Percentiles rank a stretch among this genome's conserved stretches.
These are phyloP conservation scores for Purpureocillium takamizusanense DNA, from an alignment of 2,329 filamentous ascomycete genomes.

Conservation along the genomic window DNA sequence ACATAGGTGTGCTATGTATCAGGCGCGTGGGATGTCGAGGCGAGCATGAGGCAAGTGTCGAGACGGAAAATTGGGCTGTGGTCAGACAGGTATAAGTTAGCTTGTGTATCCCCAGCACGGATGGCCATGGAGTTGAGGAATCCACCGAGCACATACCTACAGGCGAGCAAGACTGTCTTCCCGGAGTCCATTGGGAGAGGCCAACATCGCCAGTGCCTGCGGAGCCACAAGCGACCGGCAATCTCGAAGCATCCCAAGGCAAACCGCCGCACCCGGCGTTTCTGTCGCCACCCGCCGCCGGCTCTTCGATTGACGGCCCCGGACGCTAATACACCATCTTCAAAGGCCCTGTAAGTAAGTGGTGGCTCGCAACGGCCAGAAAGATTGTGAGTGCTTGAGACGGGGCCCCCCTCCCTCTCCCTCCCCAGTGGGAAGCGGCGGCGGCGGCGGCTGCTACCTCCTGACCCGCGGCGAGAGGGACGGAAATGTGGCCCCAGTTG, in stretches of 20 bases:
- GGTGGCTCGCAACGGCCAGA: neutral
- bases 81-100: constrained; percentile 30
- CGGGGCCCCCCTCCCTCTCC: no score
- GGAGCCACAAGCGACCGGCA: no score
- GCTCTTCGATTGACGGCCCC: neutral
- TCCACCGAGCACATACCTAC: constrained; percentile 6
- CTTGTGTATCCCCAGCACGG: constrained; percentile 18
- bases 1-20: neutral
- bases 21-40: constrained; percentile 5
- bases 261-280: neutral
- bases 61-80: constrained; percentile 11
- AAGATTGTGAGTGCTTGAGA: neutral
- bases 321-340: neutral
- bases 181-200: no score
- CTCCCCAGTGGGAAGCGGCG: neutral
- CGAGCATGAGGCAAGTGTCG: constrained; percentile 13
- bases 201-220: no score
- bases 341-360: no score
- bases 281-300: no score
- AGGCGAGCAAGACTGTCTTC: no score
- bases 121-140: constrained; percentile 6
- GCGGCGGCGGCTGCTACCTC: neutral
- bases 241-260: neutral
- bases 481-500: neutral
- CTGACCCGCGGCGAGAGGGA: neutral